phyloP scores from a whole-genome alignment of 73 alveolate genomes.

The Paramecium caudatum region DNA sequence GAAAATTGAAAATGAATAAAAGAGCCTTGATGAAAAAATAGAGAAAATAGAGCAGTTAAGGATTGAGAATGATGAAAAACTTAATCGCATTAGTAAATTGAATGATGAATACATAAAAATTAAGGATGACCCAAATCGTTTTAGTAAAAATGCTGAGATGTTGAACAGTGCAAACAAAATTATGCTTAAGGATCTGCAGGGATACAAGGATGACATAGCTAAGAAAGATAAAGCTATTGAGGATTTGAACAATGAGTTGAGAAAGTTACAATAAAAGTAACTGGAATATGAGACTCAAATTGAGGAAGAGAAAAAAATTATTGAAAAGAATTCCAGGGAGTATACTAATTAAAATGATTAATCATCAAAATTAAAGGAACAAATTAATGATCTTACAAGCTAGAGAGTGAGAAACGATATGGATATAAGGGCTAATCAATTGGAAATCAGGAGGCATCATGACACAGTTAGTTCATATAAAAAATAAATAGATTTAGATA shows the following conservation, averaged over 20 bases:
- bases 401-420: slow-evolving; percentile 67
- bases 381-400: slow-evolving; percentile 65
- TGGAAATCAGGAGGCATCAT: slow-evolving; percentile 62
- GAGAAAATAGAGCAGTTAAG: slow-evolving; percentile 59
- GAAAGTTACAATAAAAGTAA: neutral
- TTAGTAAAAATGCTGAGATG: slow-evolving; percentile 85
- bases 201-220: slow-evolving; percentile 78
- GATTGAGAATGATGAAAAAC: slow-evolving; percentile 76
- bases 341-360: slow-evolving; percentile 74
- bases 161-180: slow-evolving; percentile 80
- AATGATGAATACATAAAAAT: slow-evolving; percentile 80
- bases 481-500: slow-evolving; percentile 70
- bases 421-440: slow-evolving; percentile 22
- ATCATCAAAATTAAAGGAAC: slow-evolving; percentile 62
- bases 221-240: slow-evolving; percentile 76
- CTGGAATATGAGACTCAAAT: slow-evolving; percentile 60
- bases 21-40: slow-evolving; percentile 55
- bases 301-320: slow-evolving; percentile 49
- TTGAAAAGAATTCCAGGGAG: neutral
- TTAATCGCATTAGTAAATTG: slow-evolving; percentile 79
- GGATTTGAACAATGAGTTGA: slow-evolving; percentile 42
- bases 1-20: slow-evolving; percentile 71
- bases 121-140: slow-evolving; percentile 86
- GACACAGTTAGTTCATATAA: slow-evolving; percentile 58
- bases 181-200: slow-evolving; percentile 79